Conservation (phyloP, 2,329 filamentous ascomycete genomes). For the Tolypocladium sp. region DNA sequence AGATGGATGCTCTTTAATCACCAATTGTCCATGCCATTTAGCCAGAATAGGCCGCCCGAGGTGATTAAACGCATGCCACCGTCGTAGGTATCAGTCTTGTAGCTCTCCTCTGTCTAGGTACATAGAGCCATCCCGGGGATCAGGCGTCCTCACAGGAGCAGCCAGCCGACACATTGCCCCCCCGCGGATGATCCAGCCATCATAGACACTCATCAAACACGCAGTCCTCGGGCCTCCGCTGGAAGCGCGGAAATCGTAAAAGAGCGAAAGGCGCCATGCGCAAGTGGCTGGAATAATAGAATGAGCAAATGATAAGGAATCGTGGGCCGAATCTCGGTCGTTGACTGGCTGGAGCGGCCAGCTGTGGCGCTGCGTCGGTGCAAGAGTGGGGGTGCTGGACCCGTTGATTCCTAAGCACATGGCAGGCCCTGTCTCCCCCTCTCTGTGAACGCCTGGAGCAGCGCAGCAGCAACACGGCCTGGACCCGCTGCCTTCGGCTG, state of each 20-base stretch:
- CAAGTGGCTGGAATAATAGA: not conserved
- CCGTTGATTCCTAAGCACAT: slow-evolving; percentile 1
- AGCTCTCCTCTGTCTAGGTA: no score
- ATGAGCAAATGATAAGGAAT: not conserved
- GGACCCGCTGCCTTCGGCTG: not conserved
- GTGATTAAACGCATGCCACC: no score
- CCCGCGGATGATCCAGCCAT: no score
- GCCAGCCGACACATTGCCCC: no score
- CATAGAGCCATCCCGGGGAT: no score
- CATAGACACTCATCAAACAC: no score
- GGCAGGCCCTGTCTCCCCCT: not conserved
- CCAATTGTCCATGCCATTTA: not conserved
- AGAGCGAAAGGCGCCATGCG: not conserved
- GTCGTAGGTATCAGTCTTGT: no score
- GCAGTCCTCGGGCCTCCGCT: not conserved
- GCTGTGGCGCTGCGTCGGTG: not conserved
- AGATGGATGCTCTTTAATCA: no score
- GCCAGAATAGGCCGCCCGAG: not conserved
- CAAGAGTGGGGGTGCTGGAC: not conserved
- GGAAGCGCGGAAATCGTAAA: not conserved
- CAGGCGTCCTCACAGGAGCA: no score
- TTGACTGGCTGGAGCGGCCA: not conserved
- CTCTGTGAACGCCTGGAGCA: not conserved
- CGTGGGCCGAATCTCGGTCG: not conserved
- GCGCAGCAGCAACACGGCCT: not conserved